Base-by-base conservation (phyloP, 768 basidiomycete genomes). In the Tulasnella sp. region DNA sequence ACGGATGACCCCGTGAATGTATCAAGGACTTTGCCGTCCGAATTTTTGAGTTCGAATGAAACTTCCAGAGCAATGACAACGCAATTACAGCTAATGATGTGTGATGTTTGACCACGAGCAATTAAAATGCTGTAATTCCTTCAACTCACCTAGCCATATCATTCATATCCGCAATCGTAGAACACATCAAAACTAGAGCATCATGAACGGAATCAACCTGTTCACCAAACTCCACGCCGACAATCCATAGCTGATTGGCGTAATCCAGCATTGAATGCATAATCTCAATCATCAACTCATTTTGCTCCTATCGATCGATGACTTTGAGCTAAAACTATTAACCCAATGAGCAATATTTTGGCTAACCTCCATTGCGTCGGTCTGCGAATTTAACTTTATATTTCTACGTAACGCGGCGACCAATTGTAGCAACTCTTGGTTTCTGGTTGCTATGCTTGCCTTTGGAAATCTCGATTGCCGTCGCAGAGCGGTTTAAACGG, bases 151-250 rank as follows among this genome's bases (percentile, higher is more conserved):
- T n/a, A 25, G n/a, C 39, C n/a, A 5, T 16, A 40, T 40, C 19
- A 5, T 25, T 25, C n/a, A n/a, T 20, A 40, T 5, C n/a, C 16
- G 19, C 19, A 16, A 40, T n/a, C 5, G n/a, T 40, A 16, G 27
- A 40, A 20, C 19, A 40, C 10, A 40, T 20, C 19, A 40, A 16
- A 16, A n/a, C 22, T n/a, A 51, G 25, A 8, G 48, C 35, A 20
- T 51, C 48, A 31, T 51, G 48, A 28, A 51, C 48, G 10, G 34
- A 16, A 29, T 51, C 48, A 9, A 24, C 22, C 32, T 42, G 25
- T 34, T 51, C 37, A 3, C 48, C 48, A 19, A 45, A 51, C 27
- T 51, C 48, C 5, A 41, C 48, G 22, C 48, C 48, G 10, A 51
- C 37, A 4, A 42, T 29, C 48, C 48, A 51, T 37, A 51, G 48